A percentile compares a stretch with the other conserved stretches of the same genome.
phyloP scores from a whole-genome alignment of 169 alveolate species.

The Besnoitia besnoiti region DNA sequence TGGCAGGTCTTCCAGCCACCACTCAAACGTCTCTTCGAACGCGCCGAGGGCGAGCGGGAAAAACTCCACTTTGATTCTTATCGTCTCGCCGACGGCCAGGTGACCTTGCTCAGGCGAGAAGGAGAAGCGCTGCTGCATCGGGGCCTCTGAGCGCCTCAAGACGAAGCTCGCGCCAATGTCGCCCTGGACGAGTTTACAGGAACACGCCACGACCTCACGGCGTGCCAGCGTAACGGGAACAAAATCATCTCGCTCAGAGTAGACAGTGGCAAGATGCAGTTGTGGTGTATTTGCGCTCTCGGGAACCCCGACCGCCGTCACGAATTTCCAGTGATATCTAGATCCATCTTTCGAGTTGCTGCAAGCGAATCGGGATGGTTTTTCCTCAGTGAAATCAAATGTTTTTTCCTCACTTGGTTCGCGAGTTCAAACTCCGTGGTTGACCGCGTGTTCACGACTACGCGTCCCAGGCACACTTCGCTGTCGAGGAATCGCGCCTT shows the following conservation, averaged over 20 bases:
- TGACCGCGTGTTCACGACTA: conserved; percentile 52
- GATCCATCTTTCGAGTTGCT: too few species aligned
- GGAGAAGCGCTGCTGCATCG: conserved; percentile 87
- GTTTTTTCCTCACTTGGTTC: conserved; percentile 58
- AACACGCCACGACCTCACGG: too few species aligned
- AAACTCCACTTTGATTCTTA: conserved; percentile 81
- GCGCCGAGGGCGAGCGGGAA: conserved; percentile 91
- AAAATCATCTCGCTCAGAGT: too few species aligned
- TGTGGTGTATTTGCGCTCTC: too few species aligned
- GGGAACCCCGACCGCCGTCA: too few species aligned
- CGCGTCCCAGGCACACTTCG: conserved; percentile 49
- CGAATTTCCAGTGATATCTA: too few species aligned
- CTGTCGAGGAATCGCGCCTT: conserved; percentile 50
- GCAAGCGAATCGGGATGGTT: too few species aligned
- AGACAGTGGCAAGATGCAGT: too few species aligned
- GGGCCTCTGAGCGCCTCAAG: conserved; percentile 81
- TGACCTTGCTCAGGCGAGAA: conserved; percentile 83
- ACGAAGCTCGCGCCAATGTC: conserved; percentile 55
- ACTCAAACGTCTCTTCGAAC: conserved; percentile 89
- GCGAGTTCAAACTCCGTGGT: conserved; percentile 49
- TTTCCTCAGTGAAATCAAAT: too few species aligned
- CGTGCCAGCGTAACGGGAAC: too few species aligned
- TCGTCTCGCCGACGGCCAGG: conserved; percentile 86
- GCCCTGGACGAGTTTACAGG: conserved; percentile 12
- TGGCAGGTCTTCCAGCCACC: conserved; percentile 89